Percentiles rank a stretch among this genome's conserved stretches.
phyloP scores from a whole-genome alignment of 169 alveolate genomes.

The Theileria annulata region DNA sequence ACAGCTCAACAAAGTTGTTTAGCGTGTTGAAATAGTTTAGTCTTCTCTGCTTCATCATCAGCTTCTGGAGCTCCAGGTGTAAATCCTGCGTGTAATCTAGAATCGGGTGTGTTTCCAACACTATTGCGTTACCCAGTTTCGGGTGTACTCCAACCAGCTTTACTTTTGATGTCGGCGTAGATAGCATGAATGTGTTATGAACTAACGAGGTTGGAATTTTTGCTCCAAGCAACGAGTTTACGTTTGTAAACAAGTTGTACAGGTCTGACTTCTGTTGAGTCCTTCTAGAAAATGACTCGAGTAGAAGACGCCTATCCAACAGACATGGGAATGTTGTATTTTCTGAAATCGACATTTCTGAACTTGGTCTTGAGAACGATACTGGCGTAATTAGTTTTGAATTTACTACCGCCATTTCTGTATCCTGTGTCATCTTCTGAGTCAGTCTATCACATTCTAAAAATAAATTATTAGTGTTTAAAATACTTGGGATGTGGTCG shows the following conservation, averaged over 20 bases:
- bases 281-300: constrained; percentile 30
- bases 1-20: constrained; percentile 74
- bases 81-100: constrained; percentile 69
- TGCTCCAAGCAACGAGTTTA: constrained; percentile 40
- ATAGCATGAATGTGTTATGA: constrained; percentile 38
- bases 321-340: constrained; percentile 69
- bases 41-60: constrained; percentile 84
- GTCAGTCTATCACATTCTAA: constrained; percentile 75
- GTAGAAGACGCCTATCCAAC: constrained; percentile 58
- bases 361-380: not conserved
- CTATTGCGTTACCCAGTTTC: constrained; percentile 78
- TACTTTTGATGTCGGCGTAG: constrained; percentile 69
- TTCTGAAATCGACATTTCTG: constrained; percentile 33
- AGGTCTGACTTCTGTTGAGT: not conserved
- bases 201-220: constrained; percentile 58
- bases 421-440: constrained; percentile 85
- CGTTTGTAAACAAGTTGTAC: constrained; percentile 23
- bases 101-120: constrained; percentile 68
- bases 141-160: constrained; percentile 76
- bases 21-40: constrained; percentile 84
- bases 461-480: constrained; percentile 1
- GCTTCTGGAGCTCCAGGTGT: constrained; percentile 78
- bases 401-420: constrained; percentile 90
- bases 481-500: constrained; percentile 70
- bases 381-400: constrained; percentile 76